These are phyloP conservation scores for Phytopythium montanum DNA, from an alignment of 352 stramenopile genomes.

Conservation along the genomic window DNA sequence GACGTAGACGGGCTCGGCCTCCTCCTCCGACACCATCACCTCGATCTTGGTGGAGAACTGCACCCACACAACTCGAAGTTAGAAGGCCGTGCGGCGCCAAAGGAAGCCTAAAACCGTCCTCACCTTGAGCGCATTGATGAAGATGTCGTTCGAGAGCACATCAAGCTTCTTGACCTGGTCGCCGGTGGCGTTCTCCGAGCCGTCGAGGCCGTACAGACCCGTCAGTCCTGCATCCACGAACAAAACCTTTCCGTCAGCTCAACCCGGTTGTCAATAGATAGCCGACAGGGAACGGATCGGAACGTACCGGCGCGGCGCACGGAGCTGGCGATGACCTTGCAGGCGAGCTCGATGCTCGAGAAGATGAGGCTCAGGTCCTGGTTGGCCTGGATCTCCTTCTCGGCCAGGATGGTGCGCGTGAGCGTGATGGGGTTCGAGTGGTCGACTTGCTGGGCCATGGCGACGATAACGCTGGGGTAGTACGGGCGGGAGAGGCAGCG, in stretches of 20 bases:
- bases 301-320: constrained; percentile 91
- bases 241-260: no score
- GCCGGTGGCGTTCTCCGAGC: constrained; percentile 95
- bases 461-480: constrained; percentile 19
- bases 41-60: constrained; percentile 95
- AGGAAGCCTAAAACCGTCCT: no score
- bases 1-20: constrained; percentile 97
- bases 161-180: constrained; percentile 99
- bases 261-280: no score
- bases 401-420: constrained; percentile 91
- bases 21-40: constrained; percentile 98
- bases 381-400: constrained; percentile 93
- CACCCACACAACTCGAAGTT: no score
- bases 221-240: constrained; percentile 31
- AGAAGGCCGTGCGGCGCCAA: no score
- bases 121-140: constrained; percentile 95
- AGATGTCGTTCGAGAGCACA: constrained; percentile 97
- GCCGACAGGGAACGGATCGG: no score
- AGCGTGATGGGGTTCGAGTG: constrained; percentile 91
- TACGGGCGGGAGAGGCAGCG: constrained; percentile 2
- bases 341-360: constrained; percentile 94
- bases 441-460: constrained; percentile 51
- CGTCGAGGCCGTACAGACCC: constrained; percentile 94
- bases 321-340: constrained; percentile 96
- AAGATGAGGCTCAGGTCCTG: constrained; percentile 94